Evolutionary conservation across 208 protist genomes (phyloP).

Genomic region (Crithidia fasciculata): DNA sequence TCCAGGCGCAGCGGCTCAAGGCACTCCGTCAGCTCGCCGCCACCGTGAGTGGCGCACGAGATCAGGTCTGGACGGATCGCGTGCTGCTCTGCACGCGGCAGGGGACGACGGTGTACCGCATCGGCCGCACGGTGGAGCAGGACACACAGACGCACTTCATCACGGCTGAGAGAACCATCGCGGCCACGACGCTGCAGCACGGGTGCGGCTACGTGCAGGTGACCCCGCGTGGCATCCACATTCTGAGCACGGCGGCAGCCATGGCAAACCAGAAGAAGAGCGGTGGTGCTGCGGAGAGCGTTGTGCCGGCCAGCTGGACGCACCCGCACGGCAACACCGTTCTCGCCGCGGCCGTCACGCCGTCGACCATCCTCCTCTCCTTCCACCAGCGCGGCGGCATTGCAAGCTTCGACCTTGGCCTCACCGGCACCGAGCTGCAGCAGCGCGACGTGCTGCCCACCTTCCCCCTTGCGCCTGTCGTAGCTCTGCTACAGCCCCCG

Average conservation of each 20-base stretch:
- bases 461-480: constrained; percentile 61
- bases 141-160: constrained; percentile 66
- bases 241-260: constrained; percentile 27
- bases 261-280: not conserved
- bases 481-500: constrained; percentile 64
- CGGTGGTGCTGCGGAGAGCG: constrained; percentile 4
- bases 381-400: constrained; percentile 76
- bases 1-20: constrained; percentile 34
- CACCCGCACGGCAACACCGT: constrained; percentile 81
- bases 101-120: constrained; percentile 60
- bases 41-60: constrained; percentile 21
- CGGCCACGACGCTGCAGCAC: constrained; percentile 63
- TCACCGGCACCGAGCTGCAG: constrained; percentile 59
- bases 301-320: constrained; percentile 60
- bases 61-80: constrained; percentile 37
- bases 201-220: constrained; percentile 84
- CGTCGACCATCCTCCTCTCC: constrained; percentile 53
- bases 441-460: constrained; percentile 67
- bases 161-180: constrained; percentile 73
- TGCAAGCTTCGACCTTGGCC: constrained; percentile 74
- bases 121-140: constrained; percentile 58
- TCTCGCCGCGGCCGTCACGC: constrained; percentile 66
- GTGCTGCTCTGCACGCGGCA: constrained; percentile 73
- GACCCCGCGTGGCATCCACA: constrained; percentile 61
- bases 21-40: constrained; percentile 34